phyloP scores from a whole-genome alignment of 2,329 filamentous ascomycete species.

The Aspergillus nomiae region DNA sequence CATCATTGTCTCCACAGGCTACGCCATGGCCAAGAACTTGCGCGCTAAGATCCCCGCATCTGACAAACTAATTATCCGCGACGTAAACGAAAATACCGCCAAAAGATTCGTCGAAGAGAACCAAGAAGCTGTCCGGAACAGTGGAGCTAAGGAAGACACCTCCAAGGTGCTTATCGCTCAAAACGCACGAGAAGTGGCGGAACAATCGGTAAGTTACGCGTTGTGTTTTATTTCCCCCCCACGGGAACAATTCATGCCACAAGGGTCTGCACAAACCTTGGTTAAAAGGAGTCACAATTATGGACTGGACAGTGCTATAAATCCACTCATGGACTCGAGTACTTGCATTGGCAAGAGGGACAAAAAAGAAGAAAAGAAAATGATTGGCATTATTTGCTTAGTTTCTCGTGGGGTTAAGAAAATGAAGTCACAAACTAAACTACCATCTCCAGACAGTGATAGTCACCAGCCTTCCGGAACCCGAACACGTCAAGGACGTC shows the following conservation, averaged over 20 bases:
- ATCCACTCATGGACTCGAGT: not conserved
- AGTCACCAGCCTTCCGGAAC: slow-evolving; percentile 87
- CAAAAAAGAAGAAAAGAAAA: too few relatives aligned
- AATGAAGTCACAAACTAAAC: slow-evolving; percentile 8
- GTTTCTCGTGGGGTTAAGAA: not conserved
- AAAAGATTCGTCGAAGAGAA: slow-evolving; percentile 60
- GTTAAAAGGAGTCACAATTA: not conserved
- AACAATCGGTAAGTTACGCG: slow-evolving; percentile 61
- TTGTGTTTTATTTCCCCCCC: not conserved
- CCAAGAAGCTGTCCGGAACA: slow-evolving; percentile 33
- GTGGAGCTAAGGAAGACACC: slow-evolving; percentile 34
- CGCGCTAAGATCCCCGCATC: slow-evolving; percentile 64
- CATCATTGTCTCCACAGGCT: slow-evolving; percentile 51
- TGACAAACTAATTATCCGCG: slow-evolving; percentile 66
- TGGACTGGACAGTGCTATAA: not conserved
- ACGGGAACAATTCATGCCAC: not conserved
- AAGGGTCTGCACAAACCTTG: slow-evolving; percentile 1
- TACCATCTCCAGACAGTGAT: slow-evolving; percentile 67
- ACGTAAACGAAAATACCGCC: slow-evolving; percentile 62
- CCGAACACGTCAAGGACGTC: slow-evolving; percentile 80
- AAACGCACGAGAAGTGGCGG: slow-evolving; percentile 63
- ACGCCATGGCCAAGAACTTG: slow-evolving; percentile 72
- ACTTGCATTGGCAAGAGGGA: not conserved
- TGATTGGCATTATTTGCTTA: not conserved
- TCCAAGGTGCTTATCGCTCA: slow-evolving; percentile 58